Evolutionary conservation across 305 asterid species (phyloP).

Genomic region (Fraxinus greggii): DNA sequence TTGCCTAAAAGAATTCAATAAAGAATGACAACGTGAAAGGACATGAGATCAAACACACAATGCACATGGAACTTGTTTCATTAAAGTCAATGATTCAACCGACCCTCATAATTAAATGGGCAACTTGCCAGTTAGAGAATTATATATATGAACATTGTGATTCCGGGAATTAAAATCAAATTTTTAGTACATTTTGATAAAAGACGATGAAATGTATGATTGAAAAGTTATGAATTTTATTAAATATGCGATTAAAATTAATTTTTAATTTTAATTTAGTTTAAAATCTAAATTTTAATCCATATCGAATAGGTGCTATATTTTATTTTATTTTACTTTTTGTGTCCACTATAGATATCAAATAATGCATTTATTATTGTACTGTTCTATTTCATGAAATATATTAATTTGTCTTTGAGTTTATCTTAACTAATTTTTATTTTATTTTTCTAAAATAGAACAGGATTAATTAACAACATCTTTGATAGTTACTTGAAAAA

Average conservation of each 20-base stretch:
- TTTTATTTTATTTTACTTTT: not conserved
- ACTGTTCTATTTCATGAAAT: not conserved
- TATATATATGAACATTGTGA: not conserved
- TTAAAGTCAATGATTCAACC: not conserved
- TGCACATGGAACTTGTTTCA: not conserved
- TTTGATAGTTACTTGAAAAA: not conserved
- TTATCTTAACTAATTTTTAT: not conserved
- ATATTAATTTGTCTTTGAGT: not conserved
- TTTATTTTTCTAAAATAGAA: not conserved
- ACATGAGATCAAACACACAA: not conserved
- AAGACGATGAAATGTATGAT: not conserved
- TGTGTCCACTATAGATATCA: not conserved
- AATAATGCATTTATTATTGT: not conserved
- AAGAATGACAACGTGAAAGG: not conserved
- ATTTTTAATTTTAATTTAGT: too few species aligned
- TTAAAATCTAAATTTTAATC: too few species aligned
- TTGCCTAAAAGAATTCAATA: not conserved
- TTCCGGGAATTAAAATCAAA: not conserved
- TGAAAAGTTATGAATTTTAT: not conserved
- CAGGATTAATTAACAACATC: not conserved
- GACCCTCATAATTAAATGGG: not conserved
- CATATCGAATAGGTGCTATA: too few species aligned
- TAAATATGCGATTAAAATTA: too few species aligned
- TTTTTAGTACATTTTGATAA: not conserved
- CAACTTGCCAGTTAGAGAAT: not conserved